Evolutionary conservation across 257 asterid species (phyloP), one percentile per base, ranked within the genome.

Genomic region (Scutellaria barbata): DNA sequence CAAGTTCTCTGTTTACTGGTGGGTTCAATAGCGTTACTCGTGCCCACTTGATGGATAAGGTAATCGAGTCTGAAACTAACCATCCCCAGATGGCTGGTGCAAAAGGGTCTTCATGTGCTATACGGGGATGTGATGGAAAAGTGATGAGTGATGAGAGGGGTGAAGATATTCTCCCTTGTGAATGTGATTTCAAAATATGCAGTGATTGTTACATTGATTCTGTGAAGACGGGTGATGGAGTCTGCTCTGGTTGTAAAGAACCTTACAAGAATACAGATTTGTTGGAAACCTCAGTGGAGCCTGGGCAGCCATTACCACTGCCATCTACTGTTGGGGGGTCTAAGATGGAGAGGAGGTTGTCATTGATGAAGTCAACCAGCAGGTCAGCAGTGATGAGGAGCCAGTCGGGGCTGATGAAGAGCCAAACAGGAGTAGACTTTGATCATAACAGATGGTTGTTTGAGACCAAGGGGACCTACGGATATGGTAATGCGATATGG

Each of bases 31-130:
- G 87, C 16, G 86, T 78, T 2, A 90, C 96, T 1, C 86, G 89
- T 12, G 96, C 96, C 35, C 96, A 90, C 66, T 67, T 88, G 75
- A 90, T 90, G 96, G 95, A 90, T 66, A 90, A 90, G 83, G 96
- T 88, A 77, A 90, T 84, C 12, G 96, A 90, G 9, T 88, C 95
- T 0, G 90, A 88, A 75, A 63, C 90, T 10, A 87, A 61, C 71
- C 96, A 89, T 75, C 96, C 96, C n/a, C 96, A 89, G 75, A 87
- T 89, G 93, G 91, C 91, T 50, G 96, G 96, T 22, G 76, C 77
- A 14, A 85, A 87, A 81, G 96, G 95, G 30, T 89, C 96, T 3
- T 84, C 88, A 0, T 89, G 95, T 69, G 84, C 95, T 0, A 53
- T 89, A 57, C 81, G 62, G 1, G 96, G 96, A 16, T 89, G 96